phyloP scores from a whole-genome alignment of 768 basidiomycete species.

The Amanita inopinata region DNA sequence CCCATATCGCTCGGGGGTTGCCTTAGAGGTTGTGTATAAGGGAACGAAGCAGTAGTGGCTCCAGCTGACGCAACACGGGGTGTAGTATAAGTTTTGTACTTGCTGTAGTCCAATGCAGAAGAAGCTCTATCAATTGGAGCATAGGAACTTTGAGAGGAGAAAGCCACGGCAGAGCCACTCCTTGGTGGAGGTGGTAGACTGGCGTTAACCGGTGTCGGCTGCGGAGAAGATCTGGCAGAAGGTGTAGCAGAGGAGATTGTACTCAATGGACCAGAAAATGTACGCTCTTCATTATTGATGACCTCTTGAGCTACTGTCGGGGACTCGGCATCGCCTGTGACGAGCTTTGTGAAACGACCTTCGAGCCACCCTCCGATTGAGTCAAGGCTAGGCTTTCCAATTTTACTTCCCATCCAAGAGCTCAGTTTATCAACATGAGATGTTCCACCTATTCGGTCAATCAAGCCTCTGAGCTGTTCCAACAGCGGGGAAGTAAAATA shows the following conservation, averaged over 20 bases:
- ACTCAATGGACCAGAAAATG: conserved; percentile 76
- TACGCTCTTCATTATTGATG: conserved; percentile 26
- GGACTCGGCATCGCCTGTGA: conserved; percentile 80
- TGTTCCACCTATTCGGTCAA: conserved; percentile 67
- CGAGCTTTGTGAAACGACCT: conserved; percentile 86
- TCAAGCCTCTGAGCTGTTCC: conserved; percentile 68
- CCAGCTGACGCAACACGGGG: conserved; percentile 46
- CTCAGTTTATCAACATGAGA: conserved; percentile 66
- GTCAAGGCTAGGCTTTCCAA: conserved; percentile 87
- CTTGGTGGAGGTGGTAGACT: conserved; percentile 39
- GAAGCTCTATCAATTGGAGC: conserved; percentile 59
- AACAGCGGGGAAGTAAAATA: conserved; percentile 58
- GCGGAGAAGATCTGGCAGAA: conserved; percentile 72
- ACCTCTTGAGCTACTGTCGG: conserved; percentile 28
- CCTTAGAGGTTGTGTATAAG: conserved; percentile 28
- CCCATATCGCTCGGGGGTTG: conserved; percentile 12
- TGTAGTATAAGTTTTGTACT: conserved; percentile 42
- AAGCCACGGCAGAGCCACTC: conserved; percentile 64
- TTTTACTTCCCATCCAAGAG: conserved; percentile 83
- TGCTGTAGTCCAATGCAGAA: conserved; percentile 68
- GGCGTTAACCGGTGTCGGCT: conserved; percentile 38
- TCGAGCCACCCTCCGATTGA: conserved; percentile 89
- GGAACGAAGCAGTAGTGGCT: conserved; percentile 42
- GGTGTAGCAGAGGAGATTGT: conserved; percentile 77
- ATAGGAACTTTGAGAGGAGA: conserved; percentile 35